Evolutionary conservation across 1,284 basidiomycete species (phyloP), one percentile per base, ranked within the genome.

Genomic region (Golubevia pallescens): DNA sequence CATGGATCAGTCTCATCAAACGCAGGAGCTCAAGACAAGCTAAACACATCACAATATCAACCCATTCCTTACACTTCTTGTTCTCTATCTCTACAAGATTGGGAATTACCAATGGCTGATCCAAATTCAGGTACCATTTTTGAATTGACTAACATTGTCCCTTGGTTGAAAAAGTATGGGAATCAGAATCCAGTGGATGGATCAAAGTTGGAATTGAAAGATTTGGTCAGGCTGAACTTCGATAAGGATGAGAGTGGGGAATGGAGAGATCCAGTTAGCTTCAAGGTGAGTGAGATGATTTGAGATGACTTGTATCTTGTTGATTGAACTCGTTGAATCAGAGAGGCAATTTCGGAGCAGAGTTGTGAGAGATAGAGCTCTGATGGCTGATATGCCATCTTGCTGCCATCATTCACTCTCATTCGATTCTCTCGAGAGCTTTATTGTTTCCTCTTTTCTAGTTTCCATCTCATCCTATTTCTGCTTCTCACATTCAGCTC

Each of bases 21-120:
- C 10, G 3, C 34, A 4, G 34, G 34, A 5, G 34, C 34, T 10
- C 3, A 5, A 38, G 10, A 38, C 34, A 38, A 38, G 10, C 10
- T 10, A 4, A 38, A 4, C 10, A 10, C 5, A 38, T 4, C 34
- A 5, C 34, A 57, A 14, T 77, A 68, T 48, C 70, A 78, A 52
- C 66, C 70, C 1, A 69, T 83, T n/a, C 65, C 81, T 3, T 84
- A 67, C 55, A 69, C 77, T 60, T 72, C 74, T 69, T 84, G 81
- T 63, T 77, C 80, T n/a, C 66, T 84, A 52, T 75, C 75, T 14
- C 73, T 83, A 57, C 78, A 81, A 60, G 73, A 75, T 5, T 84
- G 81, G 81, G 5, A 38, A 38, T 38, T 38, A 38, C 34, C 34
- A 4, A 38, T 38, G 5, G 34, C 34, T 5, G 34, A 38, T 38